These are phyloP conservation scores for Dendrocalamus sinicus DNA, from an alignment of 176 grass and related monocot species.

Conservation along the genomic window DNA sequence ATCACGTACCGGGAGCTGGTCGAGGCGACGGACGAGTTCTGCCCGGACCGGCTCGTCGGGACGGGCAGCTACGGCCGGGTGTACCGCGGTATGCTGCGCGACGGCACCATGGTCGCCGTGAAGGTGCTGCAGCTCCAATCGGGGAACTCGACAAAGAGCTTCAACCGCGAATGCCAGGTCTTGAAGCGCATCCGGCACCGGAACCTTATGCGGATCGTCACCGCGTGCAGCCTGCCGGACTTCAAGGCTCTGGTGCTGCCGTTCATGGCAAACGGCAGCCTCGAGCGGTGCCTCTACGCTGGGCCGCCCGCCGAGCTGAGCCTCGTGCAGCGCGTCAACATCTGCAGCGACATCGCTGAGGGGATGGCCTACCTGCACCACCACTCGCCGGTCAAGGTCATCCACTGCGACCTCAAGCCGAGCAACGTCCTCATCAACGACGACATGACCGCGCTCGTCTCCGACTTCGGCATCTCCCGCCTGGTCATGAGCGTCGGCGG, in stretches of 20 bases:
- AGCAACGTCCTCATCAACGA: conserved; percentile 94
- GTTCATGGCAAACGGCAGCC: conserved; percentile 94
- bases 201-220: conserved; percentile 94
- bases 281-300: conserved; percentile 77
- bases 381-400: conserved; percentile 86
- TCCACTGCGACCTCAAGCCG: conserved; percentile 94
- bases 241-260: conserved; percentile 97
- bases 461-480: conserved; percentile 84
- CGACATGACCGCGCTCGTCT: conserved; percentile 95
- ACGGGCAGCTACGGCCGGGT: conserved; percentile 85
- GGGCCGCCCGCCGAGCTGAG: conserved; percentile 50
- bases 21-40: conserved; percentile 75
- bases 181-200: conserved; percentile 91
- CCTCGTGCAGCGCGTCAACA: conserved; percentile 79
- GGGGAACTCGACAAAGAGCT: conserved; percentile 88
- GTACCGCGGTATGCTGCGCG: conserved; percentile 69
- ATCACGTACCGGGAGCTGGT: conserved; percentile 82
- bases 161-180: conserved; percentile 87
- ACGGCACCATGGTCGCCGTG: conserved; percentile 76
- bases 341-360: conserved; percentile 93
- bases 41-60: conserved; percentile 58
- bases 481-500: conserved; percentile 64
- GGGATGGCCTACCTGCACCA: conserved; percentile 94
- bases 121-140: conserved; percentile 91
- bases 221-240: conserved; percentile 83